Conservation (phyloP, 2,329 filamentous ascomycete genomes). For the Fusarium musae region DNA sequence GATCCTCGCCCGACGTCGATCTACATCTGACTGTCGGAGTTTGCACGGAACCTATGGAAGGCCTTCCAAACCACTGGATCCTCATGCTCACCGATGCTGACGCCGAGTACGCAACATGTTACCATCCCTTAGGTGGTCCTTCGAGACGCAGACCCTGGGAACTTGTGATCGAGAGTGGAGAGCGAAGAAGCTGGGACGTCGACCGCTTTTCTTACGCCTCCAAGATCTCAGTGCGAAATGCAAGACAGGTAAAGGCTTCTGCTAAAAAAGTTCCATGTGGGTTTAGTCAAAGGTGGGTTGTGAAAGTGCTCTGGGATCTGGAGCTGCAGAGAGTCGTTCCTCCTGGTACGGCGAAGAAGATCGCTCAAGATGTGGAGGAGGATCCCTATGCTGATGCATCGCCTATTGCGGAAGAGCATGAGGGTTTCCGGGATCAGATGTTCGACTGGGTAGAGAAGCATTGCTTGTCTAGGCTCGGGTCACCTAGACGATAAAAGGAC, state of each 20-base stretch:
- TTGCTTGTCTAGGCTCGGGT: background rate
- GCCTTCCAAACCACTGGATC: background rate
- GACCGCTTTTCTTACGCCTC: background rate
- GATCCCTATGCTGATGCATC: background rate
- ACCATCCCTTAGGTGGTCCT: background rate
- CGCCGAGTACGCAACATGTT: background rate
- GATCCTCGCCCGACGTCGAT: background rate
- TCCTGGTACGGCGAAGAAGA: background rate
- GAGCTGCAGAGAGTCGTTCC: background rate
- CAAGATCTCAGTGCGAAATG: background rate
- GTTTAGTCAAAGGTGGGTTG: constrained; percentile 13
- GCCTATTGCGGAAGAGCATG: background rate
- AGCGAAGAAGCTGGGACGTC: background rate
- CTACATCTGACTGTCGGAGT: constrained; percentile 1
- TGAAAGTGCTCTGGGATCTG: constrained; percentile 6
- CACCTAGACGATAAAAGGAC: background rate
- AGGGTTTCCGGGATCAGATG: background rate
- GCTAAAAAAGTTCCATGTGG: background rate
- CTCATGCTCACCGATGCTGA: constrained; percentile 9
- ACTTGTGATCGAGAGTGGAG: background rate
- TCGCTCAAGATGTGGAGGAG: background rate
- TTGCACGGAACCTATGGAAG: background rate
- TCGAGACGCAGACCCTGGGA: background rate
- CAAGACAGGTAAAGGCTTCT: background rate
- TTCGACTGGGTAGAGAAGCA: background rate